A percentile compares a stretch with the other conserved stretches of the same genome.
Evolutionary conservation across 73 alveolate genomes (phyloP).

Genomic region (Blepharisma japonicum): DNA sequence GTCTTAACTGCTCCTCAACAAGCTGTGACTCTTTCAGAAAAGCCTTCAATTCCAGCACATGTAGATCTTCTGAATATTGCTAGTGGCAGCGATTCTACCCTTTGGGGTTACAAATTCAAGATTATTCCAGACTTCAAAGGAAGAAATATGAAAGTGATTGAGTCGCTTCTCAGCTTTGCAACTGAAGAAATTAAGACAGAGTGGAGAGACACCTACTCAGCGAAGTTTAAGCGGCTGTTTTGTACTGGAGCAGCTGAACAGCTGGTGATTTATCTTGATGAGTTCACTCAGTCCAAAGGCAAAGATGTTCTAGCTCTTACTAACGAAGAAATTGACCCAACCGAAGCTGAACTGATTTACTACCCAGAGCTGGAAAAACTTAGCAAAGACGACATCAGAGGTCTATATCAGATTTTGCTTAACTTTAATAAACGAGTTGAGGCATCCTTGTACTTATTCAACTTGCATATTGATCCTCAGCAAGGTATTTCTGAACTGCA

Average conservation of each 20-base stretch:
- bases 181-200: slow-evolving; percentile 37
- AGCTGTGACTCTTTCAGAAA: neutral
- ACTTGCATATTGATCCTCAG: slow-evolving; percentile 45
- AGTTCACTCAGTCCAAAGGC: slow-evolving; percentile 51
- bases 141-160: slow-evolving; percentile 38
- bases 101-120: slow-evolving; percentile 63
- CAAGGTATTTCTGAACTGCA: slow-evolving; percentile 17
- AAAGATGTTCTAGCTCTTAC: slow-evolving; percentile 48
- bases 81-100: neutral
- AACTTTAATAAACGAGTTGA: slow-evolving; percentile 47
- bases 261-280: slow-evolving; percentile 63
- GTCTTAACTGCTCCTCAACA: neutral
- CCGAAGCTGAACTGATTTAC: slow-evolving; percentile 50
- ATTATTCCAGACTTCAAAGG: slow-evolving; percentile 62
- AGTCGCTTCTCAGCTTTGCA: slow-evolving; percentile 6
- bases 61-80: neutral
- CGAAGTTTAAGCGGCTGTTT: slow-evolving; percentile 49
- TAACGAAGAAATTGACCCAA: slow-evolving; percentile 53
- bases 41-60: neutral
- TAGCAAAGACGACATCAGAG: slow-evolving; percentile 55
- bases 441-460: slow-evolving; percentile 47
- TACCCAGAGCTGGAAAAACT: slow-evolving; percentile 61
- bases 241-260: slow-evolving; percentile 54
- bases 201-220: slow-evolving; percentile 40
- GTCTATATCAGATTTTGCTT: slow-evolving; percentile 52